Base-by-base conservation (phyloP, 306 rosid species). In the Lotus japonicus region DNA sequence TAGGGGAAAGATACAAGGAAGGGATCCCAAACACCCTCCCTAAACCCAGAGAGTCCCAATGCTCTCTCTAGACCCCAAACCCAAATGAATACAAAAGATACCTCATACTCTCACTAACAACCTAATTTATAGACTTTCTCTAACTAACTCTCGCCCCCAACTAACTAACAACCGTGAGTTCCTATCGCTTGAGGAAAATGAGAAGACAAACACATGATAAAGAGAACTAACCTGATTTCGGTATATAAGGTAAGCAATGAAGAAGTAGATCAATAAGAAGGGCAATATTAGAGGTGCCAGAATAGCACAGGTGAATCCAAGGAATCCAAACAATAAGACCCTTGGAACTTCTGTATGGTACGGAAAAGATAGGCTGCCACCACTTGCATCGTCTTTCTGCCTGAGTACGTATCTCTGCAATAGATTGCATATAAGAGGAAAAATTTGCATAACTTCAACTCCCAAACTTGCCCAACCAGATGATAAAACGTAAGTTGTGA, bases 401-500 rank as follows among this genome's bases (percentile, higher is more conserved):
- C 89, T 70, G 54, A 87, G 86, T 73, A 95, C 44, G 62, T 57
- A 70, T 79, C 74, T 82, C 73, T 52, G 79, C 53, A 87, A 19
- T 45, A 80, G 7, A 68, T 90, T 95, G 89, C 76, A 81, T 36
- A 82, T 13, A 59, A 95, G 91, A 74, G 97, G 81, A 68, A 70
- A 85, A 58, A 87, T 9, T 83, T 95, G 99, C 83, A 95, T 85
- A 48, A 90, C 71, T 82, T 95, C 99, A 81, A 55, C 66, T 33
- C 89, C 87, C 92, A 95, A 76, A 82, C 99, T 88, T 17, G 95
- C 96, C 97, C 97, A 95, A 76, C 97, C 99, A 74, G 97, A 95
- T 64, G 99, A 81, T 71, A 95, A 65, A 74, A 90, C 85, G 55
- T 90, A 95, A 52, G 99, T 95, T 78, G 84, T 79, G 88, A 95